phyloP scores from a whole-genome alignment of 2,329 filamentous ascomycete genomes.

The Hypoxylon sp. region DNA sequence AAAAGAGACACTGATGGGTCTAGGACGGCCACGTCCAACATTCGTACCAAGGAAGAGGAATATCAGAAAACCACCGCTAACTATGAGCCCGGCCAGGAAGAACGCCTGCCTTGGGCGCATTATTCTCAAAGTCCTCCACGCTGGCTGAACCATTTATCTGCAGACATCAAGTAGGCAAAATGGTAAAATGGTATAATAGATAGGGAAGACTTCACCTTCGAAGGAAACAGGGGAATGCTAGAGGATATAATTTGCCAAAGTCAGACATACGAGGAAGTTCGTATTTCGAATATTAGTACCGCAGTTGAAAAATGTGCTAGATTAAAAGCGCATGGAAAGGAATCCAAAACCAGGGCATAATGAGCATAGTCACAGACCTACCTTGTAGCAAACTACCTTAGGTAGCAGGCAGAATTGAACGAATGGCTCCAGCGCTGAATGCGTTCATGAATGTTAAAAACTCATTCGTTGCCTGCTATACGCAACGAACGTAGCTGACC shows the following conservation, averaged over 20 bases:
- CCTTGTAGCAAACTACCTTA: not conserved
- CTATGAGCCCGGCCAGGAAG: conserved; percentile 34
- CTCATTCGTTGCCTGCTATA: not conserved
- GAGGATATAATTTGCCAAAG: not conserved
- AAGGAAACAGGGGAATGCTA: not conserved
- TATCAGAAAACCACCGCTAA: conserved; percentile 39
- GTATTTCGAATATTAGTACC: not conserved
- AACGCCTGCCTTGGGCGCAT: conserved; percentile 44
- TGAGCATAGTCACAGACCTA: not conserved
- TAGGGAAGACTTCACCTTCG: not conserved
- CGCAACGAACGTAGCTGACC: not conserved
- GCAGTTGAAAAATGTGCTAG: not conserved
- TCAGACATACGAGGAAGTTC: not conserved
- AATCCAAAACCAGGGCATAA: not conserved
- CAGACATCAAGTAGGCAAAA: not conserved
- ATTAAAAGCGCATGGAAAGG: not conserved
- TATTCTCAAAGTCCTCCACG: conserved; percentile 13
- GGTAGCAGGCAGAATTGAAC: not conserved
- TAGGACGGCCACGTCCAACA: conserved; percentile 27
- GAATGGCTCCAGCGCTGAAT: not conserved
- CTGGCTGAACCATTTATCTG: not conserved
- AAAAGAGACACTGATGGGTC: conserved; percentile 18
- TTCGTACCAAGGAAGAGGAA: conserved; percentile 37
- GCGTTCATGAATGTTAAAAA: not conserved
- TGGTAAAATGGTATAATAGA: not conserved